Evolutionary conservation across 2,329 filamentous ascomycete genomes (phyloP).

Genomic region (Lecanosticta acicola): DNA sequence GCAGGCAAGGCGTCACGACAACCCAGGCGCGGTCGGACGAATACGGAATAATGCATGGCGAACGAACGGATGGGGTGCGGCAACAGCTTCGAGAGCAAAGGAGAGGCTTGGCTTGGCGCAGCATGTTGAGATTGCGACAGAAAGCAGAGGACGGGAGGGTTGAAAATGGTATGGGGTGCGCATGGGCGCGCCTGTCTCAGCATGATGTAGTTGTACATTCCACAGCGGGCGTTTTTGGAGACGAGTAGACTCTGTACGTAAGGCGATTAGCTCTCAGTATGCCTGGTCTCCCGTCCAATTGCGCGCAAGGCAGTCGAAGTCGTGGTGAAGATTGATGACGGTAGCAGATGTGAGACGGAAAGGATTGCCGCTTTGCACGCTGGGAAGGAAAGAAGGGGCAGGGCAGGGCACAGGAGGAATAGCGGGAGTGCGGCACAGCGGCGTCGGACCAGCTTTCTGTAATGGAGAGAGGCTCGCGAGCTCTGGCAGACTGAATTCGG

Average conservation of each 20-base stretch:
- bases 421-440: no score
- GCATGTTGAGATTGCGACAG: not conserved
- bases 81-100: not conserved
- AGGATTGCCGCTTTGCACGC: no score
- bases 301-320: no score
- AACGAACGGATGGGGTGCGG: not conserved
- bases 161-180: conserved; percentile 15
- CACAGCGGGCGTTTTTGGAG: conserved; percentile 18
- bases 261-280: conserved; percentile 4
- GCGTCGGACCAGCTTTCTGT: no score
- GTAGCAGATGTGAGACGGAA: no score
- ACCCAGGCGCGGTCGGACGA: conserved; percentile 14
- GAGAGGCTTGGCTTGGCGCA: not conserved
- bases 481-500: no score
- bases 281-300: no score
- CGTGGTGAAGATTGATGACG: no score
- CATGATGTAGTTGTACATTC: conserved; percentile 25
- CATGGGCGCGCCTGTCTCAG: conserved; percentile 8
- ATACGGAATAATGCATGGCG: not conserved
- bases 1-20: conserved; percentile 36
- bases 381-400: no score
- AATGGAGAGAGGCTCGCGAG: no score
- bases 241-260: conserved; percentile 18
- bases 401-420: no score
- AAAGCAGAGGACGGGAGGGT: not conserved